These are phyloP conservation scores for Fusarium pseudoanthophilum DNA, from an alignment of 2,329 filamentous ascomycete species.

Conservation along the genomic window DNA sequence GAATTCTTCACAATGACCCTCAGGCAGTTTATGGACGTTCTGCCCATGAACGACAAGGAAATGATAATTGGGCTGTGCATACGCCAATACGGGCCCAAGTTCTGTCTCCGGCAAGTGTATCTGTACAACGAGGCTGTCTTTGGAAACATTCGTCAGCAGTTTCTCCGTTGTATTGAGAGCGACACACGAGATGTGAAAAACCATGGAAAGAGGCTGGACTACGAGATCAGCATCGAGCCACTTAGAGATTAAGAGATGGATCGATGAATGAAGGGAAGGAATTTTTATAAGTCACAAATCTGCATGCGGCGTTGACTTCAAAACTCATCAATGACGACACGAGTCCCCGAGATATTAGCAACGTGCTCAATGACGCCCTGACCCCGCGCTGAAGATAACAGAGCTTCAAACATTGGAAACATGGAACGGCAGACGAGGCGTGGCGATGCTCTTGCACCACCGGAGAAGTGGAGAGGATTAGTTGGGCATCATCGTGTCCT, in stretches of 20 bases:
- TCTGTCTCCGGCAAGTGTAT: constrained; percentile 13
- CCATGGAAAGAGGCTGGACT: constrained; percentile 15
- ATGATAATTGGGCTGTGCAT: constrained; percentile 11
- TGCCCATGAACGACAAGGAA: constrained; percentile 21
- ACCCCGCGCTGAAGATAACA: constrained; percentile 45
- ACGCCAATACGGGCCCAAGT: background rate
- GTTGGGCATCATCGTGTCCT: constrained; percentile 36
- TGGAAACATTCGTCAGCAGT: constrained; percentile 10
- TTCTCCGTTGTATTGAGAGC: background rate
- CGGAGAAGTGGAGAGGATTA: constrained; percentile 30
- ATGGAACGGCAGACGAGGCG: constrained; percentile 46
- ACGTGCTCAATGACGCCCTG: constrained; percentile 44
- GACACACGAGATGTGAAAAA: constrained; percentile 5
- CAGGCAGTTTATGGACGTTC: constrained; percentile 3
- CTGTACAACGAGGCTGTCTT: constrained; percentile 25
- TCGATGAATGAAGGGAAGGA: background rate
- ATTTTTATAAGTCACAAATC: constrained; percentile 35
- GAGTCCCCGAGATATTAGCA: constrained; percentile 32
- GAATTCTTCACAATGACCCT: constrained; percentile 16
- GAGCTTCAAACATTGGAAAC: constrained; percentile 47
- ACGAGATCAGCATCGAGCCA: constrained; percentile 24
- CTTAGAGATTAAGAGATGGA: background rate
- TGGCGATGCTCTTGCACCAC: constrained; percentile 43
- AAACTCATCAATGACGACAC: constrained; percentile 39
- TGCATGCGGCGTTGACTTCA: constrained; percentile 49